These are phyloP conservation scores for Onygenales sp. DNA, from an alignment of 2,329 filamentous ascomycete genomes.

Conservation along the genomic window DNA sequence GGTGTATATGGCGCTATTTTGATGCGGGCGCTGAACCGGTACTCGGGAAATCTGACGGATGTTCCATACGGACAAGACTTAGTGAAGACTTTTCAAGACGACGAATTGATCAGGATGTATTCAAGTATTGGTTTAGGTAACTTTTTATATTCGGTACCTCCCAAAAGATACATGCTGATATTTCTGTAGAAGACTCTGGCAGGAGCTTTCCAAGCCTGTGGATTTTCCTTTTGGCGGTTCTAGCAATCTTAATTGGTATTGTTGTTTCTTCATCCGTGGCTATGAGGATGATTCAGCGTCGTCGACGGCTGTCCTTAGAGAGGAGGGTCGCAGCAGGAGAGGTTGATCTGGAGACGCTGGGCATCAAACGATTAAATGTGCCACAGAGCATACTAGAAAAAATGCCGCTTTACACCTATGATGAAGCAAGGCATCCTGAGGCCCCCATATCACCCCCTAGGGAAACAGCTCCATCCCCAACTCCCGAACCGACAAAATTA, in stretches of 20 bases:
- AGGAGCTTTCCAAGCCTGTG: constrained; percentile 60
- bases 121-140: constrained; percentile 39
- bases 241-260: constrained; percentile 61
- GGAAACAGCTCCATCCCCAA: not conserved
- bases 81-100: constrained; percentile 24
- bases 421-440: constrained; percentile 15
- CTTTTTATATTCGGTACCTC: constrained; percentile 4
- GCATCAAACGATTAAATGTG: constrained; percentile 72
- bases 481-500: not conserved
- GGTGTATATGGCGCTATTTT: constrained; percentile 56
- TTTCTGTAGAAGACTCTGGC: constrained; percentile 19
- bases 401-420: constrained; percentile 73
- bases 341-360: constrained; percentile 75
- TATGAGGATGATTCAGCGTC: constrained; percentile 70
- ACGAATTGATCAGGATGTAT: constrained; percentile 43
- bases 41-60: constrained; percentile 62
- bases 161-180: too few species aligned
- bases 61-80: constrained; percentile 21
- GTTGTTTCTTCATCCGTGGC: constrained; percentile 56
- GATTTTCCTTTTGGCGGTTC: constrained; percentile 63
- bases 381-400: constrained; percentile 60
- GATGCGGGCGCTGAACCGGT: constrained; percentile 62
- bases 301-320: constrained; percentile 57
- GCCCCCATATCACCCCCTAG: too few species aligned
- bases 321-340: constrained; percentile 67